phyloP scores from a whole-genome alignment of 2,329 filamentous ascomycete genomes.

The Pyrenophora graminea region DNA sequence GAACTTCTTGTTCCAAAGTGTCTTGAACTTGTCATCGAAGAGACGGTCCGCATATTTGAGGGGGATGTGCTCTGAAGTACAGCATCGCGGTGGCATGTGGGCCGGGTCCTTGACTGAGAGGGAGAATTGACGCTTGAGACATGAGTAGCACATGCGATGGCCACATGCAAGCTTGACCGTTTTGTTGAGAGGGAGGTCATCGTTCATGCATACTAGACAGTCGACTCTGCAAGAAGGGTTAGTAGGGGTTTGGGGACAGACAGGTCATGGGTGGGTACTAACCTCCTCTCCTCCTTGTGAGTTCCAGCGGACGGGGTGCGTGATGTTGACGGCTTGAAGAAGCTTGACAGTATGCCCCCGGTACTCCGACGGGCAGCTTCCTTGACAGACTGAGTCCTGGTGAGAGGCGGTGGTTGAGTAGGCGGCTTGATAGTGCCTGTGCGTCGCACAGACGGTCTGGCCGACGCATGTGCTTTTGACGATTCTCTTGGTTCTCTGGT shows the following conservation, averaged over 20 bases:
- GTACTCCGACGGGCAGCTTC: conserved; percentile 38
- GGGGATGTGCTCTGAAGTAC: conserved; percentile 72
- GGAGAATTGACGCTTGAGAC: conserved; percentile 74
- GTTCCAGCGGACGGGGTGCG: conserved; percentile 26
- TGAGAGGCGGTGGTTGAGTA: conserved; percentile 26
- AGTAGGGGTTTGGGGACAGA: conserved; percentile 3
- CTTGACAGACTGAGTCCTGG: conserved; percentile 33
- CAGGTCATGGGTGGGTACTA: background rate
- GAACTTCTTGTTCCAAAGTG: conserved; percentile 78
- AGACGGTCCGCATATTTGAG: conserved; percentile 75
- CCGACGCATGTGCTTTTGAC: conserved; percentile 33
- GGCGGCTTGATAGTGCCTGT: conserved; percentile 37
- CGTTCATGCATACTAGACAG: conserved; percentile 72
- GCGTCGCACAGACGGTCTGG: conserved; percentile 36
- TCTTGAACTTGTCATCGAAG: conserved; percentile 76
- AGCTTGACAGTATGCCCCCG: conserved; percentile 37
- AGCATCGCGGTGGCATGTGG: conserved; percentile 86
- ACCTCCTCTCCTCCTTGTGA: conserved; percentile 37
- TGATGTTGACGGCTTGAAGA: conserved; percentile 36
- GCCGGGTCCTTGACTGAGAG: conserved; percentile 76
- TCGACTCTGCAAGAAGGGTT: conserved; percentile 58
- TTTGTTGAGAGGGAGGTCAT: conserved; percentile 66
- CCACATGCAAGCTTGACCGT: conserved; percentile 75
- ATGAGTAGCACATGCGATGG: conserved; percentile 79
- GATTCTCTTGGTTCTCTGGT: conserved; percentile 1